Evolutionary conservation across 2,329 filamentous ascomycete genomes (phyloP).

Genomic region (Emergomyces pasteurianus): DNA sequence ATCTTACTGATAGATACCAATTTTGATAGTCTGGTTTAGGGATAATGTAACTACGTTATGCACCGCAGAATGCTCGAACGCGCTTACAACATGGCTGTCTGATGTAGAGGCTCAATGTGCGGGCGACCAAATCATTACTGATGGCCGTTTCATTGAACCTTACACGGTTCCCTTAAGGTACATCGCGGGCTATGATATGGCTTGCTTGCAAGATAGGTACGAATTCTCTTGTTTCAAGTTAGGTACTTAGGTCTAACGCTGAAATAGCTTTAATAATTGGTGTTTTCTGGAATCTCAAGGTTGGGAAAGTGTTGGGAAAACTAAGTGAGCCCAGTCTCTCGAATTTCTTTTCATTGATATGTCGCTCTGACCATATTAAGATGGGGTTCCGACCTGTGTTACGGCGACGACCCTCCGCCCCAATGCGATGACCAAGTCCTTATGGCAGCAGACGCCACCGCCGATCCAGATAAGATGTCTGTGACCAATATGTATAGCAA

Average conservation of each 20-base stretch:
- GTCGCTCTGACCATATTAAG: not conserved
- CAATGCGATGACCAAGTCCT: conserved; percentile 5
- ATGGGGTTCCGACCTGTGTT: conserved; percentile 8
- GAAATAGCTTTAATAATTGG: conserved; percentile 9
- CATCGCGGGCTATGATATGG: conserved; percentile 9
- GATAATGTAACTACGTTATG: conserved; percentile 11
- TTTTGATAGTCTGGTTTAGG: conserved; percentile 8
- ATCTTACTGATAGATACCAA: not conserved
- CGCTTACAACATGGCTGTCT: conserved; percentile 10
- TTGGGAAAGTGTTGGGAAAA: conserved; percentile 9
- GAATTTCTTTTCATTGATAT: not conserved
- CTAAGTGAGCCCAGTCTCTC: conserved; percentile 1
- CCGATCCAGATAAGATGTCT: conserved; percentile 3
- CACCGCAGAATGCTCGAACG: conserved; percentile 7
- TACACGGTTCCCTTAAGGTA: conserved; percentile 11
- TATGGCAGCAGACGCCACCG: not conserved
- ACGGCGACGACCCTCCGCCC: conserved; percentile 6
- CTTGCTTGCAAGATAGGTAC: conserved; percentile 11
- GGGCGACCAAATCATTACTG: conserved; percentile 5
- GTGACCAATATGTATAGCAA: conserved; percentile 10
- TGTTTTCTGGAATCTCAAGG: conserved; percentile 12
- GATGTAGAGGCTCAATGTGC: conserved; percentile 8
- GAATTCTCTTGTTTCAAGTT: not conserved
- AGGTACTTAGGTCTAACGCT: not conserved
- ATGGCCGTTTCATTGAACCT: conserved; percentile 9